These are phyloP conservation scores for Candida ficus DNA, from an alignment of 805 yeast species.

Conservation along the genomic window DNA sequence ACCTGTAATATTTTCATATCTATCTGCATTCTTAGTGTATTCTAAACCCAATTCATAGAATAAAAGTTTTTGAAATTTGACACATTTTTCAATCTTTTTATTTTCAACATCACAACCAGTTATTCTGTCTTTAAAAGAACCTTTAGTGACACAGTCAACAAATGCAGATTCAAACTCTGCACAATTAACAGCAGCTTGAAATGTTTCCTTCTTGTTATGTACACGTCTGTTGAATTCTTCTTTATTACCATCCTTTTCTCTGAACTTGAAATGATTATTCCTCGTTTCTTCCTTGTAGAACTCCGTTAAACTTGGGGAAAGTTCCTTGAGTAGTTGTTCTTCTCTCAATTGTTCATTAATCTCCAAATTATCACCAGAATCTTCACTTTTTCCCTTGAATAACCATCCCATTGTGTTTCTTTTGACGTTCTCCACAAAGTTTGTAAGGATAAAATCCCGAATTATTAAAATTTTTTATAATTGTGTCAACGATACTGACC, in stretches of 20 bases:
- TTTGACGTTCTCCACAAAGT: no score
- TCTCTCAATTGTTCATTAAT: not conserved
- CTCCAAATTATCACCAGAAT: no score
- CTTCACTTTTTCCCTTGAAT: not conserved
- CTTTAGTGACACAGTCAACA: constrained; percentile 18
- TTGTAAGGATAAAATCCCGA: no score
- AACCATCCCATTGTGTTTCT: constrained; percentile 9
- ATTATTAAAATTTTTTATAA: no score
- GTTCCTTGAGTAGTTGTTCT: constrained; percentile 2
- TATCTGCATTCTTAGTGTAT: constrained; percentile 7
- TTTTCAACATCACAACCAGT: constrained; percentile 14
- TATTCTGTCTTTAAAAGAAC: constrained; percentile 15
- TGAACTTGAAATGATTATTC: constrained; percentile 1
- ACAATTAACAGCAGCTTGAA: constrained; percentile 14
- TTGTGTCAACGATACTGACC: no score
- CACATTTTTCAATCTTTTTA: constrained; percentile 12
- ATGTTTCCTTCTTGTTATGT: not conserved
- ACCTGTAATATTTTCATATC: constrained; percentile 9
- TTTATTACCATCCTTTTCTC: not conserved
- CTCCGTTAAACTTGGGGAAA: constrained; percentile 1
- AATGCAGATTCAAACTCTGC: constrained; percentile 19
- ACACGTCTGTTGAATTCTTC: not conserved
- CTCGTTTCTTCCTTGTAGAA: not conserved
- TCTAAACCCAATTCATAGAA: constrained; percentile 14
- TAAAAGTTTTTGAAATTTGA: constrained; percentile 16